Evolutionary conservation across 2,329 filamentous ascomycete genomes (phyloP).

Genomic region (Penicillium brasilianum): DNA sequence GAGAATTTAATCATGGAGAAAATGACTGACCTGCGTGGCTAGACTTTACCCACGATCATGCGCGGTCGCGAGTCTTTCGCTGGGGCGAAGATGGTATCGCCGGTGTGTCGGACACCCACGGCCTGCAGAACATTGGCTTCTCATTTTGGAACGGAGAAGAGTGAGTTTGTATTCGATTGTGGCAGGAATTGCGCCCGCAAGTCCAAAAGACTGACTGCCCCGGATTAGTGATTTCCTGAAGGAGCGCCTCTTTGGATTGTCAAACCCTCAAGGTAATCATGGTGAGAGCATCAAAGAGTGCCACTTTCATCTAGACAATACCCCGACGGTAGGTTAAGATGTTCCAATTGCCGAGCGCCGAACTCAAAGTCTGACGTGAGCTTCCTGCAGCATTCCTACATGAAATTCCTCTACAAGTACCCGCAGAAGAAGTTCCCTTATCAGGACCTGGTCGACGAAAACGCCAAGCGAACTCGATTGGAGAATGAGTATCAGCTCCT

Average conservation of each 20-base stretch:
- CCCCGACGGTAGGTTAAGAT: constrained; percentile 64
- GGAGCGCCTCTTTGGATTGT: constrained; percentile 91
- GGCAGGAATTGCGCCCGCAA: background rate
- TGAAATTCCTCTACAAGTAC: constrained; percentile 99
- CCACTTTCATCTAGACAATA: constrained; percentile 96
- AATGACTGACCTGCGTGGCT: constrained; percentile 17
- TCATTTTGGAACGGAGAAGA: constrained; percentile 98
- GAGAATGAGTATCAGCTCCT: constrained; percentile 91
- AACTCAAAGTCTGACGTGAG: background rate
- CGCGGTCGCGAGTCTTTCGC: constrained; percentile 83
- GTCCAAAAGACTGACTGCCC: background rate
- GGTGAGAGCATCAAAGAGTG: constrained; percentile 96
- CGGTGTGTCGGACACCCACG: constrained; percentile 91
- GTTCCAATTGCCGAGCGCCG: background rate
- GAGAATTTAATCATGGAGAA: background rate
- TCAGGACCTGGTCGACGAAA: constrained; percentile 82
- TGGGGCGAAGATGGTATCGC: constrained; percentile 98
- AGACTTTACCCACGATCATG: constrained; percentile 95
- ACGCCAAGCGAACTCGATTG: constrained; percentile 73
- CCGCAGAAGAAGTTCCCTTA: constrained; percentile 92
- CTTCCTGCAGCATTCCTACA: constrained; percentile 80
- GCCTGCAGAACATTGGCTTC: constrained; percentile 89
- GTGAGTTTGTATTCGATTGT: constrained; percentile 59
- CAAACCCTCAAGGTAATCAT: constrained; percentile 96
- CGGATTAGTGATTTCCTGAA: constrained; percentile 81